phyloP scores from a whole-genome alignment of 1,284 basidiomycete genomes.

The Rhodotorula sp. region DNA sequence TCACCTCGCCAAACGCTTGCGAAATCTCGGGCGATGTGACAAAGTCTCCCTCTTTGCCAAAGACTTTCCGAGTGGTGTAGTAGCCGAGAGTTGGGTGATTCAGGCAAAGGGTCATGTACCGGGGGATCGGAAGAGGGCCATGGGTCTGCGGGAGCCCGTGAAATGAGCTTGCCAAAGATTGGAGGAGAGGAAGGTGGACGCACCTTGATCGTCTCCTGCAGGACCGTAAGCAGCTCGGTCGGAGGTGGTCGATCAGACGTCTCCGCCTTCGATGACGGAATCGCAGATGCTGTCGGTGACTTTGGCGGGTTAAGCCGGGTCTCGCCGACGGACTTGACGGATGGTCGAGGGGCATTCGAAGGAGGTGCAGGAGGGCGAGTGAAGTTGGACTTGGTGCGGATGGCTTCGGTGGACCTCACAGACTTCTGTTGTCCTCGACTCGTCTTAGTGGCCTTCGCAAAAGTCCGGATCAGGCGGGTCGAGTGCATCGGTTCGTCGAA shows the following conservation, averaged over 20 bases:
- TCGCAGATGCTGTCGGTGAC: neutral
- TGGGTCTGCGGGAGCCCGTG: slow-evolving; percentile 60
- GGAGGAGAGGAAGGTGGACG: neutral
- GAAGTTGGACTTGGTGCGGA: neutral
- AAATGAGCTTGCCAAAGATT: slow-evolving; percentile 1
- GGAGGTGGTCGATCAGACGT: slow-evolving; percentile 3
- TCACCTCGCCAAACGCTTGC: slow-evolving; percentile 93
- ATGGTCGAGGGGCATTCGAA: neutral
- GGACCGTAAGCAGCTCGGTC: slow-evolving; percentile 28
- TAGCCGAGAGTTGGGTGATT: slow-evolving; percentile 84
- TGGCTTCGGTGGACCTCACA: neutral
- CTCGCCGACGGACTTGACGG: slow-evolving; percentile 7
- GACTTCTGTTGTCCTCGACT: no score
- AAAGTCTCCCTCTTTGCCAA: slow-evolving; percentile 88
- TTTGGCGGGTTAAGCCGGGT: neutral
- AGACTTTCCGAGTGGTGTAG: slow-evolving; percentile 73
- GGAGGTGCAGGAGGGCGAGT: neutral
- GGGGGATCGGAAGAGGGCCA: slow-evolving; percentile 78
- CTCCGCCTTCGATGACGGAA: neutral
- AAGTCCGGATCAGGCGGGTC: no score
- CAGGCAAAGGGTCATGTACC: slow-evolving; percentile 85
- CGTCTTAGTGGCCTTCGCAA: no score
- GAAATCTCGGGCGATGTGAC: slow-evolving; percentile 95
- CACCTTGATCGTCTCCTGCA: slow-evolving; percentile 40
- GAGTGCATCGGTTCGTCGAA: no score